phyloP scores from a whole-genome alignment of 2,329 filamentous ascomycete genomes.

The Samsoniella hepiali region DNA sequence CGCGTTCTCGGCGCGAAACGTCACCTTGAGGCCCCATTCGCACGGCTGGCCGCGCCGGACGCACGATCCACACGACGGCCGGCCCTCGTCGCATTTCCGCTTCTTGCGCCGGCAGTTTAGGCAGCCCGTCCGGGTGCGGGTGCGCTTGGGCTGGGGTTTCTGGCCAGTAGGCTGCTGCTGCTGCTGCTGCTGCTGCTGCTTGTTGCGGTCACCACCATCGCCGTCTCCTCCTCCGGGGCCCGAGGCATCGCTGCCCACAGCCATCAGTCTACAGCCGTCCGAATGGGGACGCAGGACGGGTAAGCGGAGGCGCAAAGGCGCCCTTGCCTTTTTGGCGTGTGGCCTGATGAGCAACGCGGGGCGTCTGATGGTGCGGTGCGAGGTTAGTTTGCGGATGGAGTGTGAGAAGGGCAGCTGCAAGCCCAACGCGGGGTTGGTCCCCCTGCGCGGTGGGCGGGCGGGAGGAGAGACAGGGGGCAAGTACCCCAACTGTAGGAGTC shows the following conservation, averaged over 20 bases:
- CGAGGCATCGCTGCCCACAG: background rate
- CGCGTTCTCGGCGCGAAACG: slow-evolving; percentile 36
- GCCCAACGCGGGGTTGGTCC: slow-evolving; percentile 12
- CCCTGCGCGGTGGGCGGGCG: background rate
- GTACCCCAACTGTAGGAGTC: background rate
- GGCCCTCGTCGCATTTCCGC: slow-evolving; percentile 37
- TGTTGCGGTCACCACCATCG: too few species aligned
- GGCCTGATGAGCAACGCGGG: background rate
- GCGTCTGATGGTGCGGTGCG: background rate
- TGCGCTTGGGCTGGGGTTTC: slow-evolving; percentile 26
- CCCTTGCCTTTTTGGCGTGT: background rate
- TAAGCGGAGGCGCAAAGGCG: slow-evolving; percentile 1
- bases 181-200: background rate
- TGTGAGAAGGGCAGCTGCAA: slow-evolving; percentile 11
- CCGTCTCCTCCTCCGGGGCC: background rate
- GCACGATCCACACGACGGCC: slow-evolving; percentile 35
- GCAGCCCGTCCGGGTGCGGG: slow-evolving; percentile 35
- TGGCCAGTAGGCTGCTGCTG: background rate
- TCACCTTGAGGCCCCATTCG: slow-evolving; percentile 38
- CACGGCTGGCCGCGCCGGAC: slow-evolving; percentile 31
- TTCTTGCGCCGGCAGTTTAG: slow-evolving; percentile 39
- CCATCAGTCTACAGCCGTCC: background rate
- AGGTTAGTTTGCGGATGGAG: background rate
- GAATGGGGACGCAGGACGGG: background rate
- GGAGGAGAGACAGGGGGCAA: background rate